Evolutionary conservation across 495 filamentous ascomycete genomes (phyloP), one percentile per base, ranked within the genome.

Genomic region (Endocarpon pusillum): DNA sequence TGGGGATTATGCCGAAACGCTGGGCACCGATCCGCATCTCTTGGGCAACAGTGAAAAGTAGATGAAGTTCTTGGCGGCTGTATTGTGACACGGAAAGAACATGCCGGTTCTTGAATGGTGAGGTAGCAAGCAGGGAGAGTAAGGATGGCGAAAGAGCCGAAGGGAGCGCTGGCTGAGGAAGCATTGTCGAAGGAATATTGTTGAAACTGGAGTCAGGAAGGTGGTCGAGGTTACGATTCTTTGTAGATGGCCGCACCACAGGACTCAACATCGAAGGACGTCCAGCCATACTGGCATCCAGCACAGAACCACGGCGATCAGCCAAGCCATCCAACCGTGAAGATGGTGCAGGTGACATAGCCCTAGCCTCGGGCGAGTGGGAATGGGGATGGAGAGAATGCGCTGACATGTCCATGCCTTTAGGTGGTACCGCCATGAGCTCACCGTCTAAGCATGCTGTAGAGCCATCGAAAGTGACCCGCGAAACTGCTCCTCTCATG

Each of bases 1-100:
- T 64, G 40, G 86, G 76, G 40, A 97, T 69, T 19, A 87, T 74
- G 35, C 89, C 89, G 44, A 92, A 74, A 22, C 85, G 74, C 53
- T 93, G 75, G 16, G 93, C 89, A 32, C 81, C 86, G 12, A 93
- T 67, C 12, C 84, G 77, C 83, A 96, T 94, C 55, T 96, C 89
- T 48, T 91, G 79, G 1, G 89, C 91, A 26, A 97, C 82, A 14
- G 83, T 85, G 66, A 97, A 96, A 27, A 97, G 73, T 30, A 84
- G 61, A 52, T 94, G 89, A 25, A 97, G 64, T 43, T 97, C 85
- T 19, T 75, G 61, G 14, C 85, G 76, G 30, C 59, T 73, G 64
- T 93, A 93, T 52, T 92, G 78, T 45, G 76, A 76, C 36, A 94
- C 89, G 14, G 85, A 93, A 16, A 94, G 54, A 20, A 97, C 76